Percentiles rank a stretch among this genome's conserved stretches.
phyloP scores from a whole-genome alignment of 179 eudicot genomes.

The Gypsophila paniculata region DNA sequence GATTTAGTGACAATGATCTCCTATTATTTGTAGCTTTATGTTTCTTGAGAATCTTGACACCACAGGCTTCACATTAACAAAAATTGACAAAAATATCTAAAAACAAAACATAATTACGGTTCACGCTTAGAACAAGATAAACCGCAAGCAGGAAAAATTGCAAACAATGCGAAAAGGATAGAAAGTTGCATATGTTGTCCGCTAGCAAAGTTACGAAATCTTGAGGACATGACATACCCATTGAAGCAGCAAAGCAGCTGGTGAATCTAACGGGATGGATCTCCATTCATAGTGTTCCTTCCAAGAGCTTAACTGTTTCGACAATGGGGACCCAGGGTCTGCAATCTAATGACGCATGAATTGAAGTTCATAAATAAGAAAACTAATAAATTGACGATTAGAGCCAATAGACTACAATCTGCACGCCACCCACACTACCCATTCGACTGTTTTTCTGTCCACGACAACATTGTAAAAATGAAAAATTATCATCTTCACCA shows the following conservation, averaged over 20 bases:
- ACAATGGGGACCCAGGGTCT: conserved; percentile 56
- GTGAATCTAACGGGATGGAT: conserved; percentile 61
- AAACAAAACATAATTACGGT: not conserved
- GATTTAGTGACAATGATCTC: not conserved
- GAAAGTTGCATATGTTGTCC: not conserved
- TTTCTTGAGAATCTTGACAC: not conserved
- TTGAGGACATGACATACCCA: conserved; percentile 47
- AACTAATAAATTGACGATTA: not conserved
- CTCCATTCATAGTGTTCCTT: conserved; percentile 90
- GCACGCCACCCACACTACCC: too few relatives aligned
- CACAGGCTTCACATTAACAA: not conserved
- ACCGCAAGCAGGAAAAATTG: not conserved
- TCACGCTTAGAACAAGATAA: not conserved
- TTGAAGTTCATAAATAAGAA: not conserved
- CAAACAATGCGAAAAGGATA: not conserved
- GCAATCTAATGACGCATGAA: conserved; percentile 16
- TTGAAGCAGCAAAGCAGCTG: conserved; percentile 79
- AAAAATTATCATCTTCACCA: not conserved
- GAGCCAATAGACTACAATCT: too few relatives aligned
- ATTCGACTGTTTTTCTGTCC: not conserved
- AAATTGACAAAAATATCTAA: not conserved
- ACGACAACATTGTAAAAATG: not conserved
- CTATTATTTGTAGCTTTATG: too few relatives aligned
- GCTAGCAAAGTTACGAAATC: not conserved
- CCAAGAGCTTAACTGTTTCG: conserved; percentile 58